A percentile compares a stretch with the other conserved stretches of the same genome.
phyloP scores from a whole-genome alignment of 108 stramenopile species.

The Nannochloropsis oceanica region DNA sequence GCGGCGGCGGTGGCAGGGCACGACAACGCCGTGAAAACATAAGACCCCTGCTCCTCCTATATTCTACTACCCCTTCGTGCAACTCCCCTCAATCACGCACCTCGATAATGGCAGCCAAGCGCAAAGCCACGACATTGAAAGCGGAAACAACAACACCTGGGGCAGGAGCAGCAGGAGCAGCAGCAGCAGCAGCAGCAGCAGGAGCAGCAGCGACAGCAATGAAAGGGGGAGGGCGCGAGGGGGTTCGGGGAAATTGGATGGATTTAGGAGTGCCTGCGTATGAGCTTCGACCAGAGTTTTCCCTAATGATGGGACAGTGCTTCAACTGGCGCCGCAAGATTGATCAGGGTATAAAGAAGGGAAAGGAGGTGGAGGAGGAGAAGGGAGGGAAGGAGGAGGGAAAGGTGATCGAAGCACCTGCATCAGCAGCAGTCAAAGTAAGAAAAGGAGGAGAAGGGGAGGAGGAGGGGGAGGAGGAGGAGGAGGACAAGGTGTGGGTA shows the following conservation, averaged over 20 bases:
- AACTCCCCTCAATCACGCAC: neutral
- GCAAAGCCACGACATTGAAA: neutral
- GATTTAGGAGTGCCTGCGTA: slow-evolving; percentile 16
- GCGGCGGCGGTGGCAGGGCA: too few relatives aligned
- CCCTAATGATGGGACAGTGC: slow-evolving; percentile 25
- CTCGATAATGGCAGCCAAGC: neutral
- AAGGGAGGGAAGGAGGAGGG: neutral
- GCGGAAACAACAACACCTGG: neutral
- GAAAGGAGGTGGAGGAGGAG: neutral
- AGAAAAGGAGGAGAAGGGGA: neutral
- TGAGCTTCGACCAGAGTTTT: slow-evolving; percentile 11
- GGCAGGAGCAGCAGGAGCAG: neutral
- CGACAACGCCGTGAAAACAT: too few relatives aligned
- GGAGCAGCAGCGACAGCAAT: too few relatives aligned
- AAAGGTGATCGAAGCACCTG: neutral
- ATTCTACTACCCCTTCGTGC: too few relatives aligned
- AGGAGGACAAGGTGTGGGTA: neutral
- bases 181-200: too few relatives aligned
- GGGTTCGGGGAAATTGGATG: neutral
- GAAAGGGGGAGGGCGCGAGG: too few relatives aligned
- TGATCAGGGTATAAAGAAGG: neutral
- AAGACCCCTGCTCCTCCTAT: too few relatives aligned
- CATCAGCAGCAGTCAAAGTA: neutral
- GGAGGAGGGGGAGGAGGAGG: neutral
- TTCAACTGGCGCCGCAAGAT: slow-evolving; percentile 24